Base-by-base conservation (phyloP, 257 asterid genomes). In the Fraxinus excelsior region DNA sequence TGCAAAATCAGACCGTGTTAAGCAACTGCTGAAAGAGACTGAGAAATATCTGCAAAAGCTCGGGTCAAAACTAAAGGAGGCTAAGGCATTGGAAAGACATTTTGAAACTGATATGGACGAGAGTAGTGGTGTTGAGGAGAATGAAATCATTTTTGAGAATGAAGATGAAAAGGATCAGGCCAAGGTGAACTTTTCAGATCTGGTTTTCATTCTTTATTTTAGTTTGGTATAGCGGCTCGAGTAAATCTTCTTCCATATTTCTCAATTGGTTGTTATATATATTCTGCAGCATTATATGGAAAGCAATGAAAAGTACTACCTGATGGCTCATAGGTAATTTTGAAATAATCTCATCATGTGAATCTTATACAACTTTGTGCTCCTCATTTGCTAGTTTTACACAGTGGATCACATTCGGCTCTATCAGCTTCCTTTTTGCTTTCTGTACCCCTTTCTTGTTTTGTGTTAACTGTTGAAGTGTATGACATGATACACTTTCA, bases 141-240 rank as follows among this genome's bases (percentile, higher is more conserved):
- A 75, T 80, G 98, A 96, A 67, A 80, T 85, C 79, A 71, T 83
- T 66, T 74, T 77, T 9, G 98, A 86, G 75, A 89, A 90, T 80
- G 98, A 89, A 80, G 99, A 91, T 75, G 99, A 96, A 75, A 86
- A 92, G 56, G 99, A 95, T 80, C 98, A 95, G 91, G 99, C 98
- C 75, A 89, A 96, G 98, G 99, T 94, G 79, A 66, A 34, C 62
- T 74, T 79, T 68, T 23, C 35, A 14, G 62, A 32, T 72, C 49
- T 79, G 46, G 46, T 51, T 69, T 74, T 29, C 70, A 65, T 68
- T 70, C 74, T 79, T 66, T 58, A 77, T 72, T 74, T 58, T 69
- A 71, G 25, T 73, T 62, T 67, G 68, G 60, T 73, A 53, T 65
- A 38, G 73, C 13, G 16, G 18, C 29, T 70, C 60, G 5, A 25